A percentile compares a stretch with the other conserved stretches of the same genome.
These are phyloP conservation scores for Colletotrichum tamarilloi DNA, from an alignment of 2,329 filamentous ascomycete species.

Conservation along the genomic window DNA sequence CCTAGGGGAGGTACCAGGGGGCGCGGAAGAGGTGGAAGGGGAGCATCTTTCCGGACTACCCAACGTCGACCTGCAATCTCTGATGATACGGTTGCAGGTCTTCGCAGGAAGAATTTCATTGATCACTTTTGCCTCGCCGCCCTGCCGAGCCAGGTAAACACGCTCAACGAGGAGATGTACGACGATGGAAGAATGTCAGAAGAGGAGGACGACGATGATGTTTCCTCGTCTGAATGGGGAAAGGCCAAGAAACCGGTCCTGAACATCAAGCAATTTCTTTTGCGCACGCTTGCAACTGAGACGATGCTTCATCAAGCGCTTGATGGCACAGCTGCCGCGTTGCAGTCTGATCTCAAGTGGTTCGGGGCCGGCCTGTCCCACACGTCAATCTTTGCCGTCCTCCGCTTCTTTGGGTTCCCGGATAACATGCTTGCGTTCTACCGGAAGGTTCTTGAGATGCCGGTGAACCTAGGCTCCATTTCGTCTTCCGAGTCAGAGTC, in stretches of 20 bases:
- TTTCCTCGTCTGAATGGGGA: conserved; percentile 8
- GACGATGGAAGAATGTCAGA: conserved; percentile 23
- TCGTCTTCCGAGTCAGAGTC: conserved; percentile 56
- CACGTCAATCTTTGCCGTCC: conserved; percentile 64
- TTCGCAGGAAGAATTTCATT: not conserved
- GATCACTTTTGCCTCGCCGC: not conserved
- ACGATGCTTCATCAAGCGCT: conserved; percentile 56
- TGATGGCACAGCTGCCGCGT: conserved; percentile 56
- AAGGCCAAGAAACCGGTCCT: conserved; percentile 42
- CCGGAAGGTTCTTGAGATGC: conserved; percentile 66
- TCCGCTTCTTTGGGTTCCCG: conserved; percentile 70
- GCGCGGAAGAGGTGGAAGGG: not conserved
- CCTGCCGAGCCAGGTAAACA: not conserved
- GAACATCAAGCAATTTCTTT: conserved; percentile 58
- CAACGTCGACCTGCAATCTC: not conserved
- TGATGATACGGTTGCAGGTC: not conserved
- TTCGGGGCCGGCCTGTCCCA: conserved; percentile 62
- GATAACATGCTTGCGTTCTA: conserved; percentile 70
- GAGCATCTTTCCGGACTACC: not conserved
- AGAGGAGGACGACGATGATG: not conserved
- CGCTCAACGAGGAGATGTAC: not conserved
- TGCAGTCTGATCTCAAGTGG: conserved; percentile 59
- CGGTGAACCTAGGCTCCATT: conserved; percentile 60
- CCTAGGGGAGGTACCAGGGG: too few relatives aligned
- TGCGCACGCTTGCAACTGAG: conserved; percentile 60